Base-by-base conservation (phyloP, 106 monocot genomes). In the Posidonia australis region DNA sequence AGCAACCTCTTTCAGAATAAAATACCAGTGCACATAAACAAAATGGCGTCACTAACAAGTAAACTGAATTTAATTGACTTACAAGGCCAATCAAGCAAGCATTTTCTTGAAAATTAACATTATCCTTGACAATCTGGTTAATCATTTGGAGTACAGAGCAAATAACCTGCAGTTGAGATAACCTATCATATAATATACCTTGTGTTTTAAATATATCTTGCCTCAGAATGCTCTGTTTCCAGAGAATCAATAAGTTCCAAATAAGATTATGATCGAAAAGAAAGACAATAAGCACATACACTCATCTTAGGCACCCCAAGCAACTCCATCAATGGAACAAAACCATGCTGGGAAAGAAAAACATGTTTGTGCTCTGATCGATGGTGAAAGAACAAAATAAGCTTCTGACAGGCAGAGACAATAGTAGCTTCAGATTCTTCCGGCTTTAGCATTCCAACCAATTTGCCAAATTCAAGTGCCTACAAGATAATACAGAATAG, bases 11-110 rank as follows among this genome's bases (percentile, higher is more conserved):
- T 58, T 30, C n/a, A 16, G 31, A 58, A 58, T 9, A 18, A 58
- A 36, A 49, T 17, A 7, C 13, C 49, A 49, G 49, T 17, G 25
- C 22, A 53, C 14, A 53, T 26, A 55, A 26, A 55, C 25, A 10
- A 25, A 22, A 55, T 60, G 5, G 57, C 3, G 17, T 14, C 13
- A 30, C 28, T 14, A 32, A 17, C 12, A 31, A 5, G 28, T 10
- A 7, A 13, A 31, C 0, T 46, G 14, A 48, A 13, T 46, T 45
- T 47, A 36, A 23, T 10, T 65, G 22, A 21, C 87, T 87, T 67
- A 92, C 92, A 76, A 92, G 84, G 51, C 92, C 92, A 75, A 92
- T 73, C 49, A 92, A 78, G 76, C 92, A 92, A 43, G 88, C 88
- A 85, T 88, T 85, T 77, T 92, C 88, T 73, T 85, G 88, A 47